Evolutionary conservation across 73 alveolate genomes (phyloP).

Genomic region (Tetrahymena borealis): DNA sequence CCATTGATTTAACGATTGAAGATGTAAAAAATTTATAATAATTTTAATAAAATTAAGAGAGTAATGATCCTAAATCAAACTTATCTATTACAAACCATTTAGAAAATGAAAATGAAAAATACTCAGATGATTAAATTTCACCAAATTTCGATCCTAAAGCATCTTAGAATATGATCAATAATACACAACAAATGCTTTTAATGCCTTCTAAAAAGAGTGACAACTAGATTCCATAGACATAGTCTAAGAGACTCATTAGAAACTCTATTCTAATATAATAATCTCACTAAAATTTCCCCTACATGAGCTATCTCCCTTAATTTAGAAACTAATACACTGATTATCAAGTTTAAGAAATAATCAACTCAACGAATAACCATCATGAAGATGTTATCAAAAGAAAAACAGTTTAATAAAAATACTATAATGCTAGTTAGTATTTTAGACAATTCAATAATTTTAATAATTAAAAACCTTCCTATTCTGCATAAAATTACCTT

Average conservation of each 20-base stretch:
- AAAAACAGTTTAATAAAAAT: not conserved
- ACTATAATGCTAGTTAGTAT: not conserved
- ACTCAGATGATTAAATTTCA: too few relatives aligned
- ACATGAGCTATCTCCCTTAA: not conserved
- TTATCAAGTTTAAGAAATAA: not conserved
- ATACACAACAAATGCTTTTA: not conserved
- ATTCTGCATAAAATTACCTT: not conserved
- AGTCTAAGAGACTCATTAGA: not conserved
- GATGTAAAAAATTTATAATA: not conserved
- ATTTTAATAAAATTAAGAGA: not conserved
- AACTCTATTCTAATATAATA: not conserved
- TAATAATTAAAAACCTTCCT: not conserved
- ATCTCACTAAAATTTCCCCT: not conserved
- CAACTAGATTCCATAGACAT: not conserved
- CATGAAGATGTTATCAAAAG: not conserved
- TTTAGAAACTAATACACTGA: not conserved
- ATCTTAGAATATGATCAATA: too few relatives aligned
- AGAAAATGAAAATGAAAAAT: not conserved
- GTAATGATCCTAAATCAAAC: not conserved
- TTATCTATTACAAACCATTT: not conserved
- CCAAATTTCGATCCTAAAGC: too few relatives aligned
- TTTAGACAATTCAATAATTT: not conserved
- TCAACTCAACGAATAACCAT: not conserved
- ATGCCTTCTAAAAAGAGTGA: not conserved
- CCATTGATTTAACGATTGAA: not conserved